Evolutionary conservation across 805 yeast species (phyloP), one percentile per base, ranked within the genome.

Genomic region (Zygoascus bituminiphila): DNA sequence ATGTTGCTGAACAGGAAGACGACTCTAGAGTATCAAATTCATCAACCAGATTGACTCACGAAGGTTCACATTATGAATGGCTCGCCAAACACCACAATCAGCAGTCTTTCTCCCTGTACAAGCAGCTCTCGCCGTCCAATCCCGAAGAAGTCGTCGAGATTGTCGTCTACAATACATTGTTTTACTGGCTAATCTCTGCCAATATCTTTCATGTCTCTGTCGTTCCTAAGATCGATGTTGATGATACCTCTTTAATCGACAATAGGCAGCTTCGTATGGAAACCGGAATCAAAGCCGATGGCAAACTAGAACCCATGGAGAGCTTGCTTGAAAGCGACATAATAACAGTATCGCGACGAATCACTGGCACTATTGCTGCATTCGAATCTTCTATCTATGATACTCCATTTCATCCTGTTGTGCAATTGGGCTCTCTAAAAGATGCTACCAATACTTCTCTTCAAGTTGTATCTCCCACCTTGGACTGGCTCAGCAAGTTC

Each of bases 111-210:
- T 10, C 20, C 8, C 35, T 42, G 19, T 42, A 19, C 23, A 42
- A 23, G 20, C 19, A 15, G 15, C 10, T 42, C 10, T 10, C 20
- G 8, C 17, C 10, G 9, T n/a, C 12, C 12, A 42, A 31, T 24
- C 23, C 45, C 15, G 45, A 25, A 19, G 21, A 25, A 8, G 19
- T 20, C 4, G 25, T 42, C 22, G 45, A 42, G 23, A 14, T 42
- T n/a, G 9, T 42, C 5, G 36, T 42, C 17, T 26, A 22, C 35
- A 25, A 15, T 10, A 23, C 35, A 8, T 15, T 42, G n/a, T 42
- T 22, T 12, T 42, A 42, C 36, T 42, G 45, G 45, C 45, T 42
- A 9, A 25, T 42, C n/a, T 17, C 29, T 20, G 29, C 29, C 17
- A 21, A 31, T 6, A 36, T 42, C 4, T n/a, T 20, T 14, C 36